Conservation (phyloP, 495 filamentous ascomycete species). For the Haplographium delicatum region DNA sequence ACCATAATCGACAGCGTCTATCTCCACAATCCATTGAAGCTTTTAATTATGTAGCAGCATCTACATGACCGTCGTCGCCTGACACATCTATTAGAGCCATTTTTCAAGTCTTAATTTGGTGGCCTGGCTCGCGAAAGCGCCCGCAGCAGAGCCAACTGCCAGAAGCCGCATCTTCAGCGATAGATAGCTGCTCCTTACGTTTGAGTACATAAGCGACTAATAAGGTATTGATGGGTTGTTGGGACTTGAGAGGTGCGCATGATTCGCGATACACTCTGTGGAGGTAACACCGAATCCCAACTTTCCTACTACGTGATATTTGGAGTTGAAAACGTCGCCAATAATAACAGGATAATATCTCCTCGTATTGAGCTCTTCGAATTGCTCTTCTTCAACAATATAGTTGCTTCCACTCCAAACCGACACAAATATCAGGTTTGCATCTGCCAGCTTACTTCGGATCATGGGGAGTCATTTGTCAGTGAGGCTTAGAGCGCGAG, state of each 20-base stretch:
- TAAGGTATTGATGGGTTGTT: not conserved
- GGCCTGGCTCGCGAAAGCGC: not conserved
- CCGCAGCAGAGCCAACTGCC: not conserved
- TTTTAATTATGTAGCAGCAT: not conserved
- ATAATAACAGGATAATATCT: constrained; percentile 45
- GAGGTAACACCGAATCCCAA: constrained; percentile 48
- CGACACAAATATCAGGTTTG: constrained; percentile 3
- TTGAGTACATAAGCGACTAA: not conserved
- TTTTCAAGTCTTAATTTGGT: not conserved
- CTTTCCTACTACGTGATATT: constrained; percentile 48
- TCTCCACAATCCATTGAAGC: not conserved
- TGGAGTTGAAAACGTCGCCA: constrained; percentile 39
- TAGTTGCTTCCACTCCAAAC: not conserved
- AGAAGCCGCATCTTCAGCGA: not conserved
- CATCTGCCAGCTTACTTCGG: constrained; percentile 1
- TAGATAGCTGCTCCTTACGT: not conserved
- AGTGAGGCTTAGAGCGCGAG: not conserved
- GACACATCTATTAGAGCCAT: not conserved
- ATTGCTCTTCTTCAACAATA: constrained; percentile 40
- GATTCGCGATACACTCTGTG: constrained; percentile 34
- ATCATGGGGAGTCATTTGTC: not conserved
- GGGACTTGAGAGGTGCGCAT: not conserved
- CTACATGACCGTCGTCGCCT: not conserved
- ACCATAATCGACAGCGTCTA: not conserved
- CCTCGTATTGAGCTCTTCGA: constrained; percentile 33